Evolutionary conservation across 2,329 filamentous ascomycete genomes (phyloP).

Genomic region (Xenosphaeropsis pyriputrescens): DNA sequence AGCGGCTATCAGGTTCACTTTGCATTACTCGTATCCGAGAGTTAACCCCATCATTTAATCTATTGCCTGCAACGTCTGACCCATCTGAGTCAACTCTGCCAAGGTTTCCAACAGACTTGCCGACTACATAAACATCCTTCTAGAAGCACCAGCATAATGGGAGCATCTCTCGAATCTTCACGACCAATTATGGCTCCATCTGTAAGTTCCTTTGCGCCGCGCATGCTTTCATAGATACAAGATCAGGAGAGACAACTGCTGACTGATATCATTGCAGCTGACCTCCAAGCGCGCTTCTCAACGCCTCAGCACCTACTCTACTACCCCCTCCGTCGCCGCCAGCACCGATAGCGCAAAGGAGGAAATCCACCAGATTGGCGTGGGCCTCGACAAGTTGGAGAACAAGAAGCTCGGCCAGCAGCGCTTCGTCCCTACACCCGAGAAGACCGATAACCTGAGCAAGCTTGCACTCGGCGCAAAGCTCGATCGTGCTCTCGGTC

Average conservation of each 20-base stretch:
- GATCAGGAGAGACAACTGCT: conserved; percentile 1
- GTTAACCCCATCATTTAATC: too few species aligned
- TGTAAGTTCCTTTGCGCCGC: conserved; percentile 20
- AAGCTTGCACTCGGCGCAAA: conserved; percentile 63
- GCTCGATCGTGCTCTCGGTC: conserved; percentile 51
- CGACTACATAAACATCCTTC: too few species aligned
- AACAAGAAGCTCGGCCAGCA: conserved; percentile 54
- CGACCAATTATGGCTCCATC: conserved; percentile 38
- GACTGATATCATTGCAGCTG: conserved; percentile 13
- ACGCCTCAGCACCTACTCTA: conserved; percentile 36
- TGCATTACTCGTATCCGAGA: too few species aligned
- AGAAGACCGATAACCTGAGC: conserved; percentile 54
- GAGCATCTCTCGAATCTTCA: conserved; percentile 33
- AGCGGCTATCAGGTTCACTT: too few species aligned
- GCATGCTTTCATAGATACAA: neutral
- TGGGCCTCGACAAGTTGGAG: conserved; percentile 51
- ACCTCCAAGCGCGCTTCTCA: conserved; percentile 32
- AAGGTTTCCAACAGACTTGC: too few species aligned
- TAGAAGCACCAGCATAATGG: conserved; percentile 15
- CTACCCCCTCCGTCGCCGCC: conserved; percentile 27
- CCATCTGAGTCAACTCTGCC: too few species aligned
- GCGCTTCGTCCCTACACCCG: conserved; percentile 46
- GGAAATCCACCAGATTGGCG: conserved; percentile 46
- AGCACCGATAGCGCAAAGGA: conserved; percentile 18
- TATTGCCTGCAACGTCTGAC: too few species aligned